Base-by-base conservation (phyloP, 2,329 filamentous ascomycete genomes). In the Arthrobotrys musiformis region DNA sequence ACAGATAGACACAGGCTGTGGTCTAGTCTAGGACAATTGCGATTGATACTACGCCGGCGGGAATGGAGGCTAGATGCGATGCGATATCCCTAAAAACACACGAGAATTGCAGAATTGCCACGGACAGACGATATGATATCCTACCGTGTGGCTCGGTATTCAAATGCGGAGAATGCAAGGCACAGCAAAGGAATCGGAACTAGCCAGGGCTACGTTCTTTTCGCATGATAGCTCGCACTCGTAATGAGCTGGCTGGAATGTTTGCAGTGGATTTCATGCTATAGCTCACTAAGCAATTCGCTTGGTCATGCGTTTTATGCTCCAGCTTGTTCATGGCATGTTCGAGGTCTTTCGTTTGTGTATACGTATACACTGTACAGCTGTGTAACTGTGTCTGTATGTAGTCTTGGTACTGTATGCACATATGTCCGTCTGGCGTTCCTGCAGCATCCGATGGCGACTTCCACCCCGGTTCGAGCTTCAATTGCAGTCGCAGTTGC, bases 221-320 rank as follows among this genome's bases (percentile, higher is more conserved):
- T 5, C 11, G 44, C 44, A 48, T 48, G 7, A 15, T 13, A 58
- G 54, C 33, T n/a, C n/a, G n/a, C n/a, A n/a, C n/a, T n/a, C n/a
- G n/a, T n/a, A 56, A 56, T 58, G 54, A 40, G 52, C 33, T 58
- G 54, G 54, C 33, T 40, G 54, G 54, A 58, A 58, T 58, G 54
- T 28, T 15, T 24, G 13, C 15, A n/a, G 6, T 26, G 2, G 13
- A 2, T 4, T 40, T 11, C 22, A 13, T 50, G 46, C n/a, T n/a
- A n/a, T n/a, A n/a, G n/a, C n/a, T n/a, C n/a, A n/a, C n/a, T n/a
- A n/a, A n/a, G n/a, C n/a, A n/a, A n/a, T n/a, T n/a, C n/a, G n/a
- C 22, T 26, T 26, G 22, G 7, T 11, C 15, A n/a, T 40, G 19
- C 11, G 30, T 35, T 22, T 54, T 7, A 17, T 56, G 9, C 28